phyloP scores from a whole-genome alignment of 108 stramenopile species.

The Nitzschia palea region DNA sequence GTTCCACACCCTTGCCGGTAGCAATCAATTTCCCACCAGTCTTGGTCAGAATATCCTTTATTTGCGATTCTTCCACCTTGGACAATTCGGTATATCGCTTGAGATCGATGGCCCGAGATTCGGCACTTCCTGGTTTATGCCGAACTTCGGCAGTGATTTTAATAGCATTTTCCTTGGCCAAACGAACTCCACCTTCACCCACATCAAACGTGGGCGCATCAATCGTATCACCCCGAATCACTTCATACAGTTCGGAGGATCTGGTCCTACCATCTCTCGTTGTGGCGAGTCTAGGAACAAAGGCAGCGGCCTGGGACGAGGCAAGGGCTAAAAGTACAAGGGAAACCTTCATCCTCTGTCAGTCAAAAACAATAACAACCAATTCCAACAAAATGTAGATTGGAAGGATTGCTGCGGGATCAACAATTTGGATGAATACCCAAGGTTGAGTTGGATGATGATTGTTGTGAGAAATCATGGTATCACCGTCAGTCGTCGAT shows the following conservation, averaged over 20 bases:
- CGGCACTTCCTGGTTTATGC: slow-evolving; percentile 44
- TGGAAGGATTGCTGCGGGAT: too few relatives aligned
- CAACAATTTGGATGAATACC: too few relatives aligned
- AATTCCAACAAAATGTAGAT: too few relatives aligned
- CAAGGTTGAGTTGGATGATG: too few relatives aligned
- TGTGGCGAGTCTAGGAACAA: neutral
- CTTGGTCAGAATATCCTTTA: slow-evolving; percentile 39
- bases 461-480: too few relatives aligned
- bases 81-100: slow-evolving; percentile 48
- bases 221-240: slow-evolving; percentile 46
- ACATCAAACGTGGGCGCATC: slow-evolving; percentile 45
- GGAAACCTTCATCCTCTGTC: too few relatives aligned
- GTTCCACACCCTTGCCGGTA: slow-evolving; percentile 61
- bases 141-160: slow-evolving; percentile 54
- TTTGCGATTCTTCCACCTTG: slow-evolving; percentile 31
- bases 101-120: slow-evolving; percentile 39
- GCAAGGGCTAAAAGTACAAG: neutral
- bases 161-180: slow-evolving; percentile 62
- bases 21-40: slow-evolving; percentile 45
- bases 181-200: slow-evolving; percentile 58
- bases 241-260: neutral
- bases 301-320: neutral
- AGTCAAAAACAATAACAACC: neutral
- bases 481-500: too few relatives aligned
- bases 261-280: neutral